phyloP scores from a whole-genome alignment of 2,329 filamentous ascomycete genomes.

The Paecilomyces fulvus region DNA sequence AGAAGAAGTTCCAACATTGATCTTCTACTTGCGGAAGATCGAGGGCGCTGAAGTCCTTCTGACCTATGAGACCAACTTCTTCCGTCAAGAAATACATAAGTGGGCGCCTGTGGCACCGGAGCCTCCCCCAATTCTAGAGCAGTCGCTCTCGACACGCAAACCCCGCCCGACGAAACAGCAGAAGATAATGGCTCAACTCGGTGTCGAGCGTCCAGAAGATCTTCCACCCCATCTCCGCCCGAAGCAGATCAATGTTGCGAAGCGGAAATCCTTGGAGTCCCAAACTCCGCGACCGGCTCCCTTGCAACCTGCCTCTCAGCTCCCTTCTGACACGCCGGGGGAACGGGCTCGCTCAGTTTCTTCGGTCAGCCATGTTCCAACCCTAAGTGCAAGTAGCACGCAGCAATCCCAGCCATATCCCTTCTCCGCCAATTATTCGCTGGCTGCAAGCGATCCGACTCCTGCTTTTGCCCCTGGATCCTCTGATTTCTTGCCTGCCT shows the following conservation, averaged over 20 bases:
- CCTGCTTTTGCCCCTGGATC: constrained; percentile 28
- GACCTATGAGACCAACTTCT: constrained; percentile 92
- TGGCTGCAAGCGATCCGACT: constrained; percentile 27
- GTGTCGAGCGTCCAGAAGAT: constrained; percentile 83
- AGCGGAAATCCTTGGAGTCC: constrained; percentile 59
- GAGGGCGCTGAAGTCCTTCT: constrained; percentile 93
- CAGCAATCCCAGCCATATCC: constrained; percentile 22
- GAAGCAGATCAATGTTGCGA: constrained; percentile 61
- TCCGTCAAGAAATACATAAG: constrained; percentile 89
- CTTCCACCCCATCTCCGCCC: constrained; percentile 74
- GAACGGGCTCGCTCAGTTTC: constrained; percentile 22
- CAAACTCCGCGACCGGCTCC: constrained; percentile 18
- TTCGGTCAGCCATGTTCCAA: constrained; percentile 23
- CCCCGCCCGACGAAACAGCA: constrained; percentile 94
- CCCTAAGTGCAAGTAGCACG: constrained; percentile 16
- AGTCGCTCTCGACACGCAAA: constrained; percentile 86
- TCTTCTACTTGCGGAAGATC: constrained; percentile 94
- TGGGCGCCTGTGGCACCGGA: constrained; percentile 85
- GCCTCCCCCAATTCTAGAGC: constrained; percentile 74
- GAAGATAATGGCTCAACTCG: constrained; percentile 82
- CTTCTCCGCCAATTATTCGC: constrained; percentile 31
- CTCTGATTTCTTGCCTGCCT: constrained; percentile 30
- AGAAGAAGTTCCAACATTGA: constrained; percentile 78
- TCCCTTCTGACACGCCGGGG: constrained; percentile 15
- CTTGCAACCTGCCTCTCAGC: constrained; percentile 23